A percentile compares a stretch with the other conserved stretches of the same genome.
These are phyloP conservation scores for Hondaea fermentalgiana DNA, from an alignment of 108 stramenopile genomes.

Conservation along the genomic window DNA sequence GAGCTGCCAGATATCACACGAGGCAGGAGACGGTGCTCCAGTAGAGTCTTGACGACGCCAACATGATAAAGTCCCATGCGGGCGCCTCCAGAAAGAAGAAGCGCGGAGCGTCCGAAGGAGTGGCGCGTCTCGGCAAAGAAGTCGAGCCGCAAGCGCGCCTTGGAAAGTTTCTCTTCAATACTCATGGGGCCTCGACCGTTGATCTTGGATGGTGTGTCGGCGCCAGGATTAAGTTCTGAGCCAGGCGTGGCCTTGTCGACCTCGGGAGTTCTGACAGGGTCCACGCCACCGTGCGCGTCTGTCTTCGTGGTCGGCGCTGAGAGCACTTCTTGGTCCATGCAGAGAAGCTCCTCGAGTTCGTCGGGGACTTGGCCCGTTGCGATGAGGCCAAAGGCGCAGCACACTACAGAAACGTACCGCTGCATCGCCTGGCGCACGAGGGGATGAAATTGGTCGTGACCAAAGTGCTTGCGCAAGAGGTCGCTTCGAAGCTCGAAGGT, in stretches of 20 bases:
- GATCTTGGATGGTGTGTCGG: neutral
- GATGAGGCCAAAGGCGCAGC: constrained; percentile 11
- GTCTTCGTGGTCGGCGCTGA: neutral
- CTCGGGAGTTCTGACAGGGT: neutral
- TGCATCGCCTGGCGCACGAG: constrained; percentile 9
- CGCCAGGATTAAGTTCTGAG: neutral
- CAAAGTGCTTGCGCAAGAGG: constrained; percentile 36
- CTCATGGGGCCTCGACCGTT: neutral
- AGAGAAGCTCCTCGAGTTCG: neutral
- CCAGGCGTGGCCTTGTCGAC: neutral
- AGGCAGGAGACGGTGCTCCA: constrained; percentile 80
- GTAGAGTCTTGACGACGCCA: constrained; percentile 85
- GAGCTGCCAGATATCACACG: constrained; percentile 90
- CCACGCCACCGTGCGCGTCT: neutral
- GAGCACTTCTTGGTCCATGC: too few species aligned
- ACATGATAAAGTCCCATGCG: constrained; percentile 90
- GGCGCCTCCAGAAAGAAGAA: constrained; percentile 84
- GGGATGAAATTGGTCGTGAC: constrained; percentile 13
- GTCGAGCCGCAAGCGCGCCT: constrained; percentile 55
- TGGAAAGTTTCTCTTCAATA: neutral
- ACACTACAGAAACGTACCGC: neutral
- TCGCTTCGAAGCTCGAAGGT: constrained; percentile 78
- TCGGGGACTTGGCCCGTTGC: neutral
- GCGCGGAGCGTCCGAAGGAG: constrained; percentile 87
- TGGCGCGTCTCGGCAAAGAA: constrained; percentile 98